Conservation (phyloP, 2,329 filamentous ascomycete species). For the Bisporella sp. region DNA sequence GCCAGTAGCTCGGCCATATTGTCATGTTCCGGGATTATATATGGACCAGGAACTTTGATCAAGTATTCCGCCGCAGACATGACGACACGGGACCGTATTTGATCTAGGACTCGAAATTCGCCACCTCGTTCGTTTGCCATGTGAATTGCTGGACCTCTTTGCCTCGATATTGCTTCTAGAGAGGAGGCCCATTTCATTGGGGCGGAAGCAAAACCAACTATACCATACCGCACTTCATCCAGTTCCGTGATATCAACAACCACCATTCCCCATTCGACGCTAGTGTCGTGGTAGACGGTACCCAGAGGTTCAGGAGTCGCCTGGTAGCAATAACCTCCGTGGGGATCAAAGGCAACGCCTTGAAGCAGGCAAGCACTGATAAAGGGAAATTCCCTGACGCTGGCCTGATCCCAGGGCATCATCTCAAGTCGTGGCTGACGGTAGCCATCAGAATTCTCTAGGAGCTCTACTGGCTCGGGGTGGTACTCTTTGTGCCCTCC, state of each 20-base stretch:
- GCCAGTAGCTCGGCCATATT: background rate
- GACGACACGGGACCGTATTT: background rate
- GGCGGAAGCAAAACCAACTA: background rate
- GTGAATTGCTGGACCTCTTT: too few species aligned
- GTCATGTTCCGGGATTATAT: background rate
- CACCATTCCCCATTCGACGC: background rate
- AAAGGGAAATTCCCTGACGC: conserved; percentile 1
- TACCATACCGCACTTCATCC: background rate
- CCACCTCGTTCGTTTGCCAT: too few species aligned
- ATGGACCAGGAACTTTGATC: too few species aligned
- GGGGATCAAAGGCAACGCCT: conserved; percentile 2
- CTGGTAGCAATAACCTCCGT: background rate
- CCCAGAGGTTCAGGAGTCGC: background rate
- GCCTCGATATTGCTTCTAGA: too few species aligned
- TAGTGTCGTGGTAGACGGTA: conserved; percentile 1
- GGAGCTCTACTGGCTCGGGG: background rate
- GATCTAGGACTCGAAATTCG: background rate
- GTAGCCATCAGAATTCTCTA: background rate
- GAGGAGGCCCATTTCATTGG: background rate
- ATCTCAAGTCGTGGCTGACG: background rate
- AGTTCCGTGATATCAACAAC: conserved; percentile 2
- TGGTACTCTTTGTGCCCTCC: background rate
- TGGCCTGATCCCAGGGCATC: background rate
- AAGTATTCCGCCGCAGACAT: conserved; percentile 1
- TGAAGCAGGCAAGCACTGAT: conserved; percentile 2